Evolutionary conservation across 2,329 filamentous ascomycete genomes (phyloP).

Genomic region (Raffaelea arxii): DNA sequence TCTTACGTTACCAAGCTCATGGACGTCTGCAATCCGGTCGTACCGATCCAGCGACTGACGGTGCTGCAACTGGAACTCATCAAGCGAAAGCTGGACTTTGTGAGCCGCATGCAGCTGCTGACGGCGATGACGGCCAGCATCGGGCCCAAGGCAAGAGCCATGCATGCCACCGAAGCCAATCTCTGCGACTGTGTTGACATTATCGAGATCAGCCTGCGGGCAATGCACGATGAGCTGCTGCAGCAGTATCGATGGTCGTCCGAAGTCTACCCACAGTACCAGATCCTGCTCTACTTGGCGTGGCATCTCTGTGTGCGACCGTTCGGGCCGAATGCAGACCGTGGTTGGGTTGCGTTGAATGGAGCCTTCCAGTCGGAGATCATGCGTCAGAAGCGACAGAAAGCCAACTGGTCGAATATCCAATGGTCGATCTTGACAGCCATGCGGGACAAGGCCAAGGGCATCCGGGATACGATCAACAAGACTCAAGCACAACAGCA

Average conservation of each 20-base stretch:
- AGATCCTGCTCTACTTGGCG: slow-evolving; percentile 31
- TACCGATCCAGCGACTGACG: slow-evolving; percentile 26
- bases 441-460: slow-evolving; percentile 20
- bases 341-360: slow-evolving; percentile 24
- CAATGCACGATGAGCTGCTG: slow-evolving; percentile 27
- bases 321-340: slow-evolving; percentile 15
- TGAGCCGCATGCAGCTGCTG: slow-evolving; percentile 16
- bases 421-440: slow-evolving; percentile 23
- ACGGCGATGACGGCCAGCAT: neutral
- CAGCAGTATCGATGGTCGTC: slow-evolving; percentile 26
- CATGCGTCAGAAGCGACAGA: slow-evolving; percentile 8
- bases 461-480: slow-evolving; percentile 12
- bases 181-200: slow-evolving; percentile 23
- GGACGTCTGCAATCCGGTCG: slow-evolving; percentile 36
- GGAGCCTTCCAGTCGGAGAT: slow-evolving; percentile 11
- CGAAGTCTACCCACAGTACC: slow-evolving; percentile 31
- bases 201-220: slow-evolving; percentile 21
- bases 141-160: neutral
- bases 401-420: slow-evolving; percentile 6
- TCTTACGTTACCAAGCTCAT: slow-evolving; percentile 38
- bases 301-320: slow-evolving; percentile 33
- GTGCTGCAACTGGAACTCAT: slow-evolving; percentile 15
- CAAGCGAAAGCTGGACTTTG: slow-evolving; percentile 18
- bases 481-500: neutral
- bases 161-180: slow-evolving; percentile 10